Base-by-base conservation (phyloP, 805 yeast genomes). In the Gaillardinia entomophila region DNA sequence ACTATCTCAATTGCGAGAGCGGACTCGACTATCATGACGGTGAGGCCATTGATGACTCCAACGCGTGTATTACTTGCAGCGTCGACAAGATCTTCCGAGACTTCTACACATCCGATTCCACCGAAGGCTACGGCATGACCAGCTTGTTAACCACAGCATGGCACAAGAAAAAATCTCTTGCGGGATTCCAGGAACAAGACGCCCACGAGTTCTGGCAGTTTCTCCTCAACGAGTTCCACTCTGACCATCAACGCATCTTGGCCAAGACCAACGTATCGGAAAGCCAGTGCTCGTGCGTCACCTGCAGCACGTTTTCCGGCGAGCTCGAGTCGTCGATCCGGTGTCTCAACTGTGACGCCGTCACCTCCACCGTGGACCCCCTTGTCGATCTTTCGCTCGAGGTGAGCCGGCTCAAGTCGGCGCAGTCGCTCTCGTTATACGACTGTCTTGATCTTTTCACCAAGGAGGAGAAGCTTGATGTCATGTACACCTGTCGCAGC, bases 201-300 rank as follows among this genome's bases (percentile, higher is more conserved):
- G 97, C 98, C 0, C 99, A 92, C 59, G 99, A 92, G 57, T 92
- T 90, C 57, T 82, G 95, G 82, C 97, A 92, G 53, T 89, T 90
- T 53, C 51, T 90, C 18, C 67, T 90, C 24, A 84, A 90, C 56
- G 95, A 88, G 57, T 58, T 92, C 35, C 98, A 92, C 56, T 60
- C 57, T 34, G 63, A 58, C 37, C 65, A 66, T 45, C 62, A 49
- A 31, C 38, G 42, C 20, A 42, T 44, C 11, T 23, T 40, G 8
- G 28, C 37, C 15, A 26, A 30, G 13, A 19, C 12, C 11, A 34
- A 31, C 28, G 16, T 17, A 16, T 26, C 25, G 27, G 20, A 26
- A n/a, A 27, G 29, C 18, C 29, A 41, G 8, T 92, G 98, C 59
- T 56, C 69, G 11, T 92, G 98, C 57, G 71, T 89, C 13, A 75